These are phyloP conservation scores for Volvox carteri DNA, from an alignment of 163 green algal species.

Conservation along the genomic window DNA sequence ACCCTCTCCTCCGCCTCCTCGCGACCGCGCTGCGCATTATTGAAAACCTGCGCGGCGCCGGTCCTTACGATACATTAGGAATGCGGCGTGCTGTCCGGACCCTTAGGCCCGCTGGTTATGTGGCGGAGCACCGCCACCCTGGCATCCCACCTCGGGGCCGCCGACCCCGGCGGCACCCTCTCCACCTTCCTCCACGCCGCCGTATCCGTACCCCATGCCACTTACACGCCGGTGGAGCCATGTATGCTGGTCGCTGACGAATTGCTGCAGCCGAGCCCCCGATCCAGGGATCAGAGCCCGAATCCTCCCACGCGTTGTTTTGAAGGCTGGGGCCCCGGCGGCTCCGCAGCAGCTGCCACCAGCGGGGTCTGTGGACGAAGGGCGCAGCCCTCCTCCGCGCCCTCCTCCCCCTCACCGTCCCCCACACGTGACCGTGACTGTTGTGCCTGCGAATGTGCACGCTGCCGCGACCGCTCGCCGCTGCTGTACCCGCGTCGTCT, in stretches of 20 bases:
- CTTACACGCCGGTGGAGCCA: slow-evolving; percentile 23
- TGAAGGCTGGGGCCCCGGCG: no score
- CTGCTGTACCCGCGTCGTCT: background rate
- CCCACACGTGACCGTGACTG: background rate
- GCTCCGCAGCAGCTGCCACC: no score
- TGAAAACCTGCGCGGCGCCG: no score
- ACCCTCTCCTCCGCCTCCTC: background rate
- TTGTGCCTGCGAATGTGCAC: no score
- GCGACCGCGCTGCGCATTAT: background rate
- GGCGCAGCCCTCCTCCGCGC: background rate
- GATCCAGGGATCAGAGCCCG: background rate
- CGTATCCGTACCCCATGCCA: background rate
- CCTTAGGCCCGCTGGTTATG: slow-evolving; percentile 8
- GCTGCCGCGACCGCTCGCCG: background rate
- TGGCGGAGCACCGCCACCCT: slow-evolving; percentile 24
- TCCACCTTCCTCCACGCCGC: slow-evolving; percentile 11
- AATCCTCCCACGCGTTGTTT: no score
- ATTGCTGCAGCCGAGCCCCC: background rate
- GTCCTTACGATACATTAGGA: slow-evolving; percentile 2
- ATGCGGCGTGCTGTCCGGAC: background rate
- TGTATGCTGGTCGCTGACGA: background rate
- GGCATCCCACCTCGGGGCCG: slow-evolving; percentile 33
- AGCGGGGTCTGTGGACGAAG: background rate
- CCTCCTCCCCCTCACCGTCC: background rate
- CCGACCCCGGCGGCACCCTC: slow-evolving; percentile 33